Evolutionary conservation across 176 grass and related monocot species (phyloP).

Genomic region (Secale cereale): DNA sequence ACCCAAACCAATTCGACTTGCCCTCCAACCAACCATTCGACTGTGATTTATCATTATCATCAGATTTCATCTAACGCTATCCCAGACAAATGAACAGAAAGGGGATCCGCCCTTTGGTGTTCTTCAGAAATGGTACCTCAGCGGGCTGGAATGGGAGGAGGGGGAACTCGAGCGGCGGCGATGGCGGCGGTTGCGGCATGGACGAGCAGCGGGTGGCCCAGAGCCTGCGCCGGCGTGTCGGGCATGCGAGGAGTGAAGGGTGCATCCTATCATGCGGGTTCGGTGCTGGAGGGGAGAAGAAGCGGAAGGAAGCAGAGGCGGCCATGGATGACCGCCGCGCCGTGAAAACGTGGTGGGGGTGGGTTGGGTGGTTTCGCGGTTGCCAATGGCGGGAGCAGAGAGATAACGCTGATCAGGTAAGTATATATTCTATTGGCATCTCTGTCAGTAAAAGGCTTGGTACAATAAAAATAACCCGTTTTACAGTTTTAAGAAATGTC

Average conservation of each 20-base stretch:
- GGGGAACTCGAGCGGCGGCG: slow-evolving; percentile 63
- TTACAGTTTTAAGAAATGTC: too few relatives aligned
- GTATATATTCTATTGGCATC: too few relatives aligned
- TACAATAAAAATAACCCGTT: too few relatives aligned
- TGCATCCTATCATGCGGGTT: slow-evolving; percentile 18
- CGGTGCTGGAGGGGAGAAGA: slow-evolving; percentile 18
- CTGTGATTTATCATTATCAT: background rate
- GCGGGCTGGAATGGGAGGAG: slow-evolving; percentile 72
- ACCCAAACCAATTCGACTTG: background rate
- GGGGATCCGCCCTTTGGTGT: background rate
- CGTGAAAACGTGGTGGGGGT: background rate
- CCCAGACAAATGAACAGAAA: background rate
- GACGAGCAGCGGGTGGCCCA: slow-evolving; percentile 17
- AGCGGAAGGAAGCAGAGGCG: slow-evolving; percentile 28
- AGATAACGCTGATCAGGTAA: slow-evolving; percentile 14
- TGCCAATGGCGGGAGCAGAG: slow-evolving; percentile 33
- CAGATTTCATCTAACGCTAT: background rate
- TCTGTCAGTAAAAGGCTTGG: too few relatives aligned
- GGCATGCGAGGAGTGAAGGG: background rate
- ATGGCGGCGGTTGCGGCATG: slow-evolving; percentile 2
- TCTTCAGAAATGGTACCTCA: slow-evolving; percentile 46
- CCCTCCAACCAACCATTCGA: background rate
- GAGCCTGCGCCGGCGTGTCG: slow-evolving; percentile 8
- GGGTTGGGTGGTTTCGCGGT: background rate
- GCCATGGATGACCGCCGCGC: slow-evolving; percentile 36